Conservation (phyloP, 768 basidiomycete species). For the Boletus eberwhitei region DNA sequence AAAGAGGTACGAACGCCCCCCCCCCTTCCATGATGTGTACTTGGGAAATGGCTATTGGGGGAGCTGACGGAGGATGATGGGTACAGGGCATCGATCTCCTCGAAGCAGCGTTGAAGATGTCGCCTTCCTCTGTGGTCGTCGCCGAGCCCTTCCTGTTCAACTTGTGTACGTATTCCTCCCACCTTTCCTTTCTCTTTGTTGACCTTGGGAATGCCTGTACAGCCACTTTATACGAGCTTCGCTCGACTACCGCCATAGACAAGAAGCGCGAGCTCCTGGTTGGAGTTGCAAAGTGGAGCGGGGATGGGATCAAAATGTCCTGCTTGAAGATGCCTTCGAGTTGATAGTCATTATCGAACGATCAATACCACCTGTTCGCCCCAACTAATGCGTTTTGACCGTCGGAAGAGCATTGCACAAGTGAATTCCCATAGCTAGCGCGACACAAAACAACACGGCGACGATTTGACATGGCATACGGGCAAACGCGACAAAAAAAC, state of each 20-base stretch:
- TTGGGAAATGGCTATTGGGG: neutral
- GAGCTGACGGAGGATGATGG: neutral
- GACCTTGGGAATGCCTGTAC: neutral
- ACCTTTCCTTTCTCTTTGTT: neutral
- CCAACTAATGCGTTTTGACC: neutral
- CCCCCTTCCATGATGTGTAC: too few relatives aligned
- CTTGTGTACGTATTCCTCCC: conserved; percentile 50
- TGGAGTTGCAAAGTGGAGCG: conserved; percentile 82
- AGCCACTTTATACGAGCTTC: conserved; percentile 81
- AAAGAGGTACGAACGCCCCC: conserved; percentile 50
- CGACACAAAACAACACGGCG: conserved; percentile 24
- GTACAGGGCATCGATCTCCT: conserved; percentile 67
- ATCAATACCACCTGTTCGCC: neutral
- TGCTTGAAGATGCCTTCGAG: conserved; percentile 77
- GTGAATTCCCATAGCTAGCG: conserved; percentile 22
- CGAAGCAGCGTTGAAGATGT: conserved; percentile 56
- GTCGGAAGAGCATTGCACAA: conserved; percentile 6
- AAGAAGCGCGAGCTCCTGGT: conserved; percentile 73
- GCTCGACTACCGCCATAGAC: conserved; percentile 65
- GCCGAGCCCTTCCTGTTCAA: conserved; percentile 87
- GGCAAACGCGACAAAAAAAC: conserved; percentile 13
- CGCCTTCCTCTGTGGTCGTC: conserved; percentile 68
- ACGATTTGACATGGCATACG: conserved; percentile 23
- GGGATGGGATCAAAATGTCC: conserved; percentile 72
- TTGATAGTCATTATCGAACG: conserved; percentile 19